Conservation (phyloP, 179 eudicot species). For the Heliamphora pulchella region DNA sequence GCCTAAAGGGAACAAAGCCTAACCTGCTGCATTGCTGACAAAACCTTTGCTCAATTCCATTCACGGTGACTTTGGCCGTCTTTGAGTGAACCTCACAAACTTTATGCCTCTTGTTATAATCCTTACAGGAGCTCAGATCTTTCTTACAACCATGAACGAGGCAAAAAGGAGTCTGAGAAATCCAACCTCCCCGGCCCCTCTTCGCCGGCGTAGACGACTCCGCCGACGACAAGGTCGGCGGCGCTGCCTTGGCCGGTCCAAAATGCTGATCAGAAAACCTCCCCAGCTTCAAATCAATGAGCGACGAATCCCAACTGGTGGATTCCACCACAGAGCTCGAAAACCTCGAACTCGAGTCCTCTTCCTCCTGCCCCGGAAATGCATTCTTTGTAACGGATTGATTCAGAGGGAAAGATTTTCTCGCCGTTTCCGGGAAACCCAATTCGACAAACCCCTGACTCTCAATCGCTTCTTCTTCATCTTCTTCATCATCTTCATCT, state of each 20-base stretch:
- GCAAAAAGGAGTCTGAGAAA: constrained; percentile 41
- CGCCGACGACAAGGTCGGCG: constrained; percentile 25
- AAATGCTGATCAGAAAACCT: constrained; percentile 37
- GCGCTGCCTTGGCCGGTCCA: constrained; percentile 21
- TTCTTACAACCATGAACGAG: constrained; percentile 67
- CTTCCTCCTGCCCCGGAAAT: constrained; percentile 34
- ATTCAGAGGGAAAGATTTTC: constrained; percentile 21
- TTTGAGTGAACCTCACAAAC: constrained; percentile 84
- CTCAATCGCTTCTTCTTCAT: constrained; percentile 28
- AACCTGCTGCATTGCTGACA: constrained; percentile 98
- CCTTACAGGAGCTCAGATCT: constrained; percentile 61
- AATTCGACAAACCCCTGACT: constrained; percentile 34
- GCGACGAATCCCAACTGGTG: constrained; percentile 32
- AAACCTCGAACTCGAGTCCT: constrained; percentile 32
- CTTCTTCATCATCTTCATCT: constrained; percentile 26
- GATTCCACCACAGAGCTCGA: constrained; percentile 47
- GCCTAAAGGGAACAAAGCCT: constrained; percentile 8
- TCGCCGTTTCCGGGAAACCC: constrained; percentile 30
- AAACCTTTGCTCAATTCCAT: constrained; percentile 69
- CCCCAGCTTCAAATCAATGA: constrained; percentile 51
- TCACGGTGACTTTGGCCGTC: constrained; percentile 63
- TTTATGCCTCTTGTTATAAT: constrained; percentile 69
- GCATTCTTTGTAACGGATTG: constrained; percentile 23
- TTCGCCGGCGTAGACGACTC: constrained; percentile 39
- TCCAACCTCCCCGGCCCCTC: constrained; percentile 31